Base-by-base conservation (phyloP, 768 basidiomycete species). In the Clitopilus passeckerianus region DNA sequence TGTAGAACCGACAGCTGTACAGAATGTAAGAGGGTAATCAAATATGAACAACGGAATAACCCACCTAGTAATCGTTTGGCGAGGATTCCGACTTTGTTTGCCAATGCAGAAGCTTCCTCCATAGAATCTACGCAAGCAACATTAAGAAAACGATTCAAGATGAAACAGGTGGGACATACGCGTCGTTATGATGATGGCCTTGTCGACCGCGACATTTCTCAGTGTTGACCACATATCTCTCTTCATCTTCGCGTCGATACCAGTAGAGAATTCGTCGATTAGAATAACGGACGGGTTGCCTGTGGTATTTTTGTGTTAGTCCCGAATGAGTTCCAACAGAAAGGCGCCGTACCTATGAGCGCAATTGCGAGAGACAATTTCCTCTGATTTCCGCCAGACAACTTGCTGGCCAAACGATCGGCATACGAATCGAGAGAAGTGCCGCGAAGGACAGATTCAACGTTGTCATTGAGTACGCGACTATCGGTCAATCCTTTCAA, bases 241-340 rank as follows among this genome's bases (percentile, higher is more conserved):
- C 71, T 91, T 92, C 78, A 86, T 91, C 70, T 86, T 90, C 6
- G 90, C 87, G 67, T 91, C 91, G 53, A 92, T 84, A 5, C 91
- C 91, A 2, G 89, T 90, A 6, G 88, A 90, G 69, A 90, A 92
- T 66, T 92, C 90, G 61, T 93, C 91, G 52, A 93, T 91, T 20
- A 92, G 79, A 2, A 92, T 74, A 2, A 91, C 90, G 2, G 87
- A 75, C 4, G 90, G 87, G 64, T 91, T 91, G 5, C 89, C 89
- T 86, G 57, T 7, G 2, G 53, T 16, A 79, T 79, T 67, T 82
- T 82, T 14, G 2, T 22, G 6, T 23, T 55, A 41, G 59, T 35
- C 4, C 24, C 16, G 44, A 34, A 6, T 14, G 2, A 16, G 18
- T 22, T 27, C 30, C 15, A 53, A 27, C 37, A 12, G 3, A 41